These are phyloP conservation scores for Melocanna baccifera DNA, from an alignment of 176 grass and related monocot genomes.

Conservation along the genomic window DNA sequence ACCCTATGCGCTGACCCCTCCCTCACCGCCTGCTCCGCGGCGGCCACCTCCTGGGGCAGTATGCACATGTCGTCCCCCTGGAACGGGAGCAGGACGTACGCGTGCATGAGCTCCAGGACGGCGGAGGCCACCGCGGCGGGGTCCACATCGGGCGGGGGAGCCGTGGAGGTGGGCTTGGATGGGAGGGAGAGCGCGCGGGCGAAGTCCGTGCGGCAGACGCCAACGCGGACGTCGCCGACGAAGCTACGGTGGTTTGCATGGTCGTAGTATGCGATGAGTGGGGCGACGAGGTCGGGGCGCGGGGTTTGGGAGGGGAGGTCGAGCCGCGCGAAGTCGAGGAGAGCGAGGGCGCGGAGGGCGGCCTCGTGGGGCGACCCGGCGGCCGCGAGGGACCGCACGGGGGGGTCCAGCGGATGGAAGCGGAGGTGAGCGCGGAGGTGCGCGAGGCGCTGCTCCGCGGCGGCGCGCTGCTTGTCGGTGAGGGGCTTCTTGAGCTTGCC, in stretches of 20 bases:
- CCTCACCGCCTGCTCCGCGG: constrained; percentile 56
- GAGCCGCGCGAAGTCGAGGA: constrained; percentile 65
- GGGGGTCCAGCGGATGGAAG: not conserved
- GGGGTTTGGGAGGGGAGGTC: constrained; percentile 27
- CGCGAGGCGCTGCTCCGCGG: constrained; percentile 47
- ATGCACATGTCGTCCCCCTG: constrained; percentile 62
- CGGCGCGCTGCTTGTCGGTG: constrained; percentile 48
- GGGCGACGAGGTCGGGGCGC: constrained; percentile 56
- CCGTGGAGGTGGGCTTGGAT: constrained; percentile 26
- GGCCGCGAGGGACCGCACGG: constrained; percentile 11
- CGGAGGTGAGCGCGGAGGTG: constrained; percentile 39
- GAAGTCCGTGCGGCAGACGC: constrained; percentile 53
- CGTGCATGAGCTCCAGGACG: constrained; percentile 54
- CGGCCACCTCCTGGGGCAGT: constrained; percentile 59
- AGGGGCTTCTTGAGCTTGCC: constrained; percentile 51
- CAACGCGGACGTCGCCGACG: constrained; percentile 48
- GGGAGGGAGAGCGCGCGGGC: constrained; percentile 61
- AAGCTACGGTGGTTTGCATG: constrained; percentile 52
- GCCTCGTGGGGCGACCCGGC: constrained; percentile 36
- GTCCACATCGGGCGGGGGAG: constrained; percentile 36
- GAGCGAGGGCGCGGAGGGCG: constrained; percentile 58
- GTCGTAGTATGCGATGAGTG: constrained; percentile 75
- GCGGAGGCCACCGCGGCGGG: constrained; percentile 31
- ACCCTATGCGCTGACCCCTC: constrained; percentile 72
- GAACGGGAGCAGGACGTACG: constrained; percentile 57